These are phyloP conservation scores for Cladobotryum protrusum DNA, from an alignment of 2,329 filamentous ascomycete genomes.

Conservation along the genomic window DNA sequence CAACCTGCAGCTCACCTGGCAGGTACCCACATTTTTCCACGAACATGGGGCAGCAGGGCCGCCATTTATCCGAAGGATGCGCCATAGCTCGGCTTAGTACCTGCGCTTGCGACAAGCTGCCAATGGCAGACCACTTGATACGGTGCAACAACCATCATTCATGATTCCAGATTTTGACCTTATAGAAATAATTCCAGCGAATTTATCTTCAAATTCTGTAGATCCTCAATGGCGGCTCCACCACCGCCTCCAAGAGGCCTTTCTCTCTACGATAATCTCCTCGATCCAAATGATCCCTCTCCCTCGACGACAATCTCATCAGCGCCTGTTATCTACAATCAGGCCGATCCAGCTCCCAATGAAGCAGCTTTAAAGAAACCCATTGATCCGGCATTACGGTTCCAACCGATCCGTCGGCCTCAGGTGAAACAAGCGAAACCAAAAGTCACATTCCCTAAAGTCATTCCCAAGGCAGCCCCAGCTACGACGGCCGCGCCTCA, in stretches of 20 bases:
- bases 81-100: conserved; percentile 5
- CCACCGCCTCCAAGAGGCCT: conserved; percentile 45
- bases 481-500: conserved; percentile 21
- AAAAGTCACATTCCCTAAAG: conserved; percentile 54
- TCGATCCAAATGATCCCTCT: conserved; percentile 51
- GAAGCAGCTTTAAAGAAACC: conserved; percentile 54
- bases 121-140: too few species aligned
- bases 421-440: conserved; percentile 52
- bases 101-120: too few species aligned
- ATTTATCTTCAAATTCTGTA: neutral
- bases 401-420: conserved; percentile 79
- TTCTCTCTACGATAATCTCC: conserved; percentile 79
- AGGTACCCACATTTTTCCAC: neutral
- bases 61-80: conserved; percentile 24
- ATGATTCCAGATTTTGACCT: too few species aligned
- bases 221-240: conserved; percentile 24
- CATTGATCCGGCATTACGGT: conserved; percentile 60
- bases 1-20: conserved; percentile 15
- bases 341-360: conserved; percentile 39
- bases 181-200: too few species aligned
- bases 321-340: conserved; percentile 66
- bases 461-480: conserved; percentile 26
- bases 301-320: conserved; percentile 64
- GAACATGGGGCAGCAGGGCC: conserved; percentile 12
- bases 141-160: too few species aligned